Evolutionary conservation across 352 stramenopile species (phyloP), one percentile per base, ranked within the genome.

Genomic region (Aphanomyces euteiches): DNA sequence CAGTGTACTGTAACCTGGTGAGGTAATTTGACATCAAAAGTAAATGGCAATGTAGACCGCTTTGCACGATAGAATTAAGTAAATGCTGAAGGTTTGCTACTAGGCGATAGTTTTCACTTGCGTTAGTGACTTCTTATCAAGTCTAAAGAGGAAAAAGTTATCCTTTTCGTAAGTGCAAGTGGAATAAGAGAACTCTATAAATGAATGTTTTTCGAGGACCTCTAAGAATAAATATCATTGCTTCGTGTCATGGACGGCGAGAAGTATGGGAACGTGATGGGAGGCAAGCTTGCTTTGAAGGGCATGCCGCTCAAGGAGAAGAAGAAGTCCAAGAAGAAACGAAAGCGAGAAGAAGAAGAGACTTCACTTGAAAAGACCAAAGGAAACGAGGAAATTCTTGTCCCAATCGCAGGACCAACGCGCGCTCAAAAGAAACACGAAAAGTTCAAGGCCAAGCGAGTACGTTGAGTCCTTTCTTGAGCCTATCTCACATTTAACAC

Each of bases 201-300:
- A n/a, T 50, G 1, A 50, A 50, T 50, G 2, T n/a, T 50, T n/a
- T 28, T 28, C 28, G 2, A 28, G 17, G 43, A 50, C 43, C 43
- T 50, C 43, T n/a, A 2, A 50, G 10, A 50, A 50, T 50, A n/a
- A n/a, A 50, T 50, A 1, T 50, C 17, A 50, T 50, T n/a, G 10
- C 43, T n/a, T 50, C 1, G 17, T 1, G 43, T n/a, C 28, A 61
- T 61, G 54, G 54, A 61, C 28, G 28, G 54, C 15, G 54, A 61
- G 54, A 61, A 61, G 48, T 70, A 70, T 36, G 36, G 64, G 10
- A 70, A 70, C 54, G 79, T 92, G 36, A 90, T 91, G 77, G 80
- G 86, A 41, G 86, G 86, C 39, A 94, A 94, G 75, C 83, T 94
- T 60, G 90, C 87, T 74, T 81, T 94, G 63, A 94, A 94, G 82